Evolutionary conservation across 371 early-diverging fungal genomes (phyloP).

Genomic region (Umbelopsis sp.): DNA sequence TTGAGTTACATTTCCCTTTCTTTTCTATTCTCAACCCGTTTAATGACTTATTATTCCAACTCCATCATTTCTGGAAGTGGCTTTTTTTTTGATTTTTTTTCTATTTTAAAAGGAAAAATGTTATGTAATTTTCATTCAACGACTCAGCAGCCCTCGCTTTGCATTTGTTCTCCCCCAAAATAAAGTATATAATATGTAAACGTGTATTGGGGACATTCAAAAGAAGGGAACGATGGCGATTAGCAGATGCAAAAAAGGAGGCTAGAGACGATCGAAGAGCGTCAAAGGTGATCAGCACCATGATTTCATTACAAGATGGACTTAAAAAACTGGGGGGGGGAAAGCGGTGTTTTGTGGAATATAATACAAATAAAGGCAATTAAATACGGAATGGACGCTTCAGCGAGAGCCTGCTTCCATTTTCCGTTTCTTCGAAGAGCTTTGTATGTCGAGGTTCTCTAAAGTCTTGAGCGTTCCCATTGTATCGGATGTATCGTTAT

Average conservation of each 20-base stretch:
- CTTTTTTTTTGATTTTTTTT: no score
- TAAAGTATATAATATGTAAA: conserved; percentile 2
- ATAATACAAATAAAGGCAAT: neutral
- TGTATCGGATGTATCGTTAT: neutral
- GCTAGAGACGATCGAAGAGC: no score
- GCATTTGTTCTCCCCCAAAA: neutral
- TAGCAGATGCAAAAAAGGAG: no score
- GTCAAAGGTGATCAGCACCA: no score
- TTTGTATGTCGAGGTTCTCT: conserved; percentile 6
- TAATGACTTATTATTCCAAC: no score
- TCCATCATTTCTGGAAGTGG: no score
- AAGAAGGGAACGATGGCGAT: no score
- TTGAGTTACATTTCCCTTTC: neutral
- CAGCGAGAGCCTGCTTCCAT: neutral
- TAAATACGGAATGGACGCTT: neutral
- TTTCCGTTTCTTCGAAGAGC: conserved; percentile 10
- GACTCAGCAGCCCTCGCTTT: neutral
- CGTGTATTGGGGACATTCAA: neutral
- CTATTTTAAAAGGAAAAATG: no score
- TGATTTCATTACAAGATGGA: no score
- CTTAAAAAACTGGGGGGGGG: neutral
- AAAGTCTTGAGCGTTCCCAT: conserved; percentile 5
- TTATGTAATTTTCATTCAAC: neutral
- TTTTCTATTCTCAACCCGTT: conserved; percentile 3
- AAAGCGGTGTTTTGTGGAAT: neutral